Percentiles rank a stretch among this genome's conserved stretches.
These are phyloP conservation scores for Monosporascus cannonballus DNA, from an alignment of 2,329 filamentous ascomycete species.

Conservation along the genomic window DNA sequence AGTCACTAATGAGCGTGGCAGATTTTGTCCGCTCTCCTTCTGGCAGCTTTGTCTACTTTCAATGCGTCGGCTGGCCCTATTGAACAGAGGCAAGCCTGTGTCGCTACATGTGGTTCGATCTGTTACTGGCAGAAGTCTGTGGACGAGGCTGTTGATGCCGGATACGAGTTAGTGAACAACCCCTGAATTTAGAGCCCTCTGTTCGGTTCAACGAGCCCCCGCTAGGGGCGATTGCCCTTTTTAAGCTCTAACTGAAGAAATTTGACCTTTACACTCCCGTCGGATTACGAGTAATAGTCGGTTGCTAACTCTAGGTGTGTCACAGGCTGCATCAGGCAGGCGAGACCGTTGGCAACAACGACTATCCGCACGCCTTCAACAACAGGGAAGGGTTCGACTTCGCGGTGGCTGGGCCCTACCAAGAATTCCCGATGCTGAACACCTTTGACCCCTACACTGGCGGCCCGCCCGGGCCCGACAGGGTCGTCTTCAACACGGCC, in stretches of 20 bases:
- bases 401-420: constrained; percentile 32
- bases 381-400: constrained; percentile 38
- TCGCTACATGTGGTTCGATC: constrained; percentile 29
- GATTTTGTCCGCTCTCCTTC: constrained; percentile 8
- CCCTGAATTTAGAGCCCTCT: constrained; percentile 7
- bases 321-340: constrained; percentile 9
- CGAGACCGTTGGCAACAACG: constrained; percentile 18
- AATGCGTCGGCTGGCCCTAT: constrained; percentile 14
- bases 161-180: constrained; percentile 21
- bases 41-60: constrained; percentile 15
- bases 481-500: constrained; percentile 54
- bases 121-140: constrained; percentile 31
- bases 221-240: too few relatives aligned
- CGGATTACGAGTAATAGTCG: too few relatives aligned
- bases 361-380: constrained; percentile 39
- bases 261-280: too few relatives aligned
- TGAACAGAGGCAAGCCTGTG: constrained; percentile 21
- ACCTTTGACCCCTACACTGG: constrained; percentile 30
- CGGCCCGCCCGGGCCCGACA: constrained; percentile 56
- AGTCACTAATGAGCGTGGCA: constrained; percentile 1
- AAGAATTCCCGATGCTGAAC: constrained; percentile 37
- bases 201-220: too few relatives aligned
- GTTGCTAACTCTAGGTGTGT: too few relatives aligned
- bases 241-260: too few relatives aligned
- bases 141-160: constrained; percentile 27